Evolutionary conservation across 495 filamentous ascomycete genomes (phyloP), one percentile per base, ranked within the genome.

Genomic region (Oidiodendron maius): DNA sequence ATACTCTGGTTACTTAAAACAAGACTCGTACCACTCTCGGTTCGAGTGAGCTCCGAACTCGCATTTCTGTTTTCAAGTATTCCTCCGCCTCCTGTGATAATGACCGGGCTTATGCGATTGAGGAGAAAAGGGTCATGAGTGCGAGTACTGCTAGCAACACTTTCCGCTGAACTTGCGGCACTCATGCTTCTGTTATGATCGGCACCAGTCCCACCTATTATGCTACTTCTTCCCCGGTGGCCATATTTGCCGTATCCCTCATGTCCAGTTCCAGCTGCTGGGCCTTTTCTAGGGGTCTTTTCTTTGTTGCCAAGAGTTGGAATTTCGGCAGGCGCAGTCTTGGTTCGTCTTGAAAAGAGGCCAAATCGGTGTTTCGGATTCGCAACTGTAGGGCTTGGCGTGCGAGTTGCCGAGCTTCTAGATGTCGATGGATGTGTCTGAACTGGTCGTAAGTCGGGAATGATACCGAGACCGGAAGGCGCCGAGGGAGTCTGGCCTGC

Each of bases 211-310:
- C 55, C 51, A 2, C 68, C 66, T 21, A 70, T 60, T 50, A 73
- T 79, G 35, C 69, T 78, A 53, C 82, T 86, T 30, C 82, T 75
- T 26, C 82, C 76, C 40, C 77, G 72, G 9, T 70, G 56, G 3
- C 67, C 61, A 72, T 79, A 94, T 60, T 79, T 84, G 6, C 90
- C 89, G 62, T 97, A 97, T 37, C 91, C 93, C 69, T 97, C 93
- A 64, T 97, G 89, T 2, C 93, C 93, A 25, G 94, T 99, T 26
- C 93, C 94, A 23, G 93, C 93, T 4, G 75, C 78, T 15, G 93
- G 93, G 0, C 93, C 94, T 64, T 91, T 95, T 45, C 85, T 80
- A 12, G 65, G 32, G 4, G 69, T 48, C 53, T 80, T 85, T 17
- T 80, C 74, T 39, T 64, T 73, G 45, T 69, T 73, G 10, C 81